Evolutionary conservation across 768 basidiomycete species (phyloP).

Genomic region (Leccinum uliginosum): DNA sequence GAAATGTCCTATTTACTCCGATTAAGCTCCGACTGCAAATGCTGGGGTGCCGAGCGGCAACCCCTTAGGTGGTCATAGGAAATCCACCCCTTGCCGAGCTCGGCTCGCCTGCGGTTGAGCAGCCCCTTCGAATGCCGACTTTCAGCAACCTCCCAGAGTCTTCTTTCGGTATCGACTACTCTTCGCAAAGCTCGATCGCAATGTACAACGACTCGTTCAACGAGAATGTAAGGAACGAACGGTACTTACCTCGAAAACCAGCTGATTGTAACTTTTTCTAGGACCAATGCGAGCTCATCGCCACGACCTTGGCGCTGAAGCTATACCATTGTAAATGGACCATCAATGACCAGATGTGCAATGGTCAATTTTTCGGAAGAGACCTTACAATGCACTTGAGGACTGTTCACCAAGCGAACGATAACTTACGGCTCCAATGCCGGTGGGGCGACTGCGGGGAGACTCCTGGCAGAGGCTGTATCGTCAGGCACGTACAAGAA

Average conservation of each 20-base stretch:
- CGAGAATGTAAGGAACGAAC: slow-evolving; percentile 13
- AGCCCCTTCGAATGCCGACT: too few species aligned
- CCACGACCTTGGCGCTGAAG: background rate
- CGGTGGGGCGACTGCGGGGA: slow-evolving; percentile 18
- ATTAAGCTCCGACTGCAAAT: too few species aligned
- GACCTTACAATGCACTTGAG: slow-evolving; percentile 19
- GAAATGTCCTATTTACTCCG: too few species aligned
- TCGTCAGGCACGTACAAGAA: slow-evolving; percentile 24
- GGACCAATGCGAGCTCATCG: slow-evolving; percentile 11
- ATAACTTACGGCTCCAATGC: slow-evolving; percentile 4
- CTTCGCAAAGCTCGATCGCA: background rate
- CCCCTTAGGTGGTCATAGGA: too few species aligned
- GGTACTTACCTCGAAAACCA: background rate
- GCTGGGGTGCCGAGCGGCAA: too few species aligned
- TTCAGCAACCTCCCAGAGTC: background rate
- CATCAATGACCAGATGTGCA: slow-evolving; percentile 9
- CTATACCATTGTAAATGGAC: slow-evolving; percentile 11
- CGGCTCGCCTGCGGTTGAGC: too few species aligned
- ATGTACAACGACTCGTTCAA: slow-evolving; percentile 12
- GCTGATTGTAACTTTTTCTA: background rate
- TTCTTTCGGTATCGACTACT: background rate
- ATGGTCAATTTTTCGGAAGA: slow-evolving; percentile 5
- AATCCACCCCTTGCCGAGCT: too few species aligned
- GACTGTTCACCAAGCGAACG: slow-evolving; percentile 4
- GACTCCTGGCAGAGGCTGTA: slow-evolving; percentile 5